Evolutionary conservation across 2,329 filamentous ascomycete genomes (phyloP), one percentile per base, ranked within the genome.

Genomic region (Metarhizium robertsii): DNA sequence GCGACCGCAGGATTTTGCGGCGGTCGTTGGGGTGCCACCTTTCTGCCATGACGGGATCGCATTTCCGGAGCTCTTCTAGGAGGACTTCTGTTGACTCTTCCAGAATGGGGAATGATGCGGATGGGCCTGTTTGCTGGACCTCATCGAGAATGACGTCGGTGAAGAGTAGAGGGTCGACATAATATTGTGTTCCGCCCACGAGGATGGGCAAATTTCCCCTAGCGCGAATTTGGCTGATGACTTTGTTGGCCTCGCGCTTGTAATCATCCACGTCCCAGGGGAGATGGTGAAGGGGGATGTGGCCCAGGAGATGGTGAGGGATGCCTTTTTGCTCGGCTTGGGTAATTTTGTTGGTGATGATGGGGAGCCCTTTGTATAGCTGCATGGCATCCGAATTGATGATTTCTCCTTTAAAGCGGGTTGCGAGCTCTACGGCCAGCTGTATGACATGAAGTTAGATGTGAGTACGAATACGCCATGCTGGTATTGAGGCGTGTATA

Each of bases 361-460:
- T 86, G 5, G 94, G 91, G 47, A 99, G 75, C 2, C 94, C 94
- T 53, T 82, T 80, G 70, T 99, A 99, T 73, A 99, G 85, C 69
- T 99, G 94, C 91, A 99, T 96, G 43, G 94, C 94, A 76, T 99
- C 94, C 50, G 90, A 90, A 67, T 99, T 99, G 73, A 99, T 91
- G 53, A 99, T 82, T 71, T 99, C 94, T 66, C 95, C 94, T 69
- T 94, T 86, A 71, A 91, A 92, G 25, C 80, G 83, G 46, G 79
- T 79, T 1, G 95, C 94, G 53, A 99, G 74, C 60, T 96, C 90
- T 45, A 99, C 87, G 8, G 94, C 94, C 61, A 96, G 81, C 91
- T 96, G 59, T n/a, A 10, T 29, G 7, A 38, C 25, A 48, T 25
- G 13, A 16, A 13, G 29, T 51, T 25, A 51, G 36, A 18, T 38